Conservation (phyloP, 78 protist genomes). For the Dictyostelium intermedium region DNA sequence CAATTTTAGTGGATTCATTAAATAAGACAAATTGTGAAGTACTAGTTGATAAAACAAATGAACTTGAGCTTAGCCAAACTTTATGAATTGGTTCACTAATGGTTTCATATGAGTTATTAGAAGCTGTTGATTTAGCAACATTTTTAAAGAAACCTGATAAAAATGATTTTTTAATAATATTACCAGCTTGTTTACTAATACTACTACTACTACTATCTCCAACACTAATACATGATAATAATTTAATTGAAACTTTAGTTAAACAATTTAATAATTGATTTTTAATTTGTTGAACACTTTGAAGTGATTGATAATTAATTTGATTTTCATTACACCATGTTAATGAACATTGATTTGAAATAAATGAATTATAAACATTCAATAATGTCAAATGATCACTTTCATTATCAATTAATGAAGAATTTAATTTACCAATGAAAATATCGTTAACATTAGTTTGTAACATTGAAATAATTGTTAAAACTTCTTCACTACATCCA, state of each 20-base stretch:
- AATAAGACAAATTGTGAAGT: slow-evolving; percentile 82
- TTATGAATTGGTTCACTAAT: slow-evolving; percentile 6
- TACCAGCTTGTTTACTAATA: neutral
- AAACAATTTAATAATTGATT: slow-evolving; percentile 58
- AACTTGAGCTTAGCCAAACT: slow-evolving; percentile 81
- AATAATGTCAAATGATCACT: slow-evolving; percentile 93
- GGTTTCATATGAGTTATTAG: slow-evolving; percentile 11
- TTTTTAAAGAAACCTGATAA: slow-evolving; percentile 85
- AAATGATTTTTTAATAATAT: slow-evolving; percentile 55
- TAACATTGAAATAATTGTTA: slow-evolving; percentile 85
- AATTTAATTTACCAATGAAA: neutral
- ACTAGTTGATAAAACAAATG: slow-evolving; percentile 28
- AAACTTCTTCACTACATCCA: slow-evolving; percentile 85
- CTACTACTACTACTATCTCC: neutral
- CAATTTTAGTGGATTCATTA: slow-evolving; percentile 55
- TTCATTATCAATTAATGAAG: slow-evolving; percentile 64
- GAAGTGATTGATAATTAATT: slow-evolving; percentile 31
- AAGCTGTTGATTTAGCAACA: slow-evolving; percentile 67
- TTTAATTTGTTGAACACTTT: slow-evolving; percentile 10
- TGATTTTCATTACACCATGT: slow-evolving; percentile 68
- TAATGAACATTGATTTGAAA: neutral
- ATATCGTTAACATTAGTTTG: no score
- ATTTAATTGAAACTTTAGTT: slow-evolving; percentile 10
- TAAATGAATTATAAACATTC: slow-evolving; percentile 66
- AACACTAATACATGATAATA: neutral